Base-by-base conservation (phyloP, 192 early-diverging fungal genomes). In the Coemansia sp. region DNA sequence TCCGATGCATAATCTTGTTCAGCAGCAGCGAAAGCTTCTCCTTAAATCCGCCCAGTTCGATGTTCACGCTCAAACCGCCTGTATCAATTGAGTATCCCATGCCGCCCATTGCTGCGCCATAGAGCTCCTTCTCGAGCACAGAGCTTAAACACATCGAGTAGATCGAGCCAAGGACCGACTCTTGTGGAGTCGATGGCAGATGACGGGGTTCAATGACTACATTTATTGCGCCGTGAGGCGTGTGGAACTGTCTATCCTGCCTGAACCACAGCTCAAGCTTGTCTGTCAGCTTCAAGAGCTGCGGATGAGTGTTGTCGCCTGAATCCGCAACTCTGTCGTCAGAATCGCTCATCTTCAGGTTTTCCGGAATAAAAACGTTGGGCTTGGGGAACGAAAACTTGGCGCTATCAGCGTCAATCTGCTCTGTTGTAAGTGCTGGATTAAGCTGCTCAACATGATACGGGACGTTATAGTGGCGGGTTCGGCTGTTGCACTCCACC, bases 211-310 rank as follows among this genome's bases (percentile, higher is more conserved):
- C 49, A 52, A 87, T 86, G 48, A 77, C 65, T 33, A 95, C 83
- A 66, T 82, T 84, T 34, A 91, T 80, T 48, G 85, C 85, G 16
- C 90, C 92, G 61, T 90, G 90, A 20, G 96, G 96, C 7, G 91
- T 84, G 84, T 86, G 89, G 63, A 94, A 98, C 1, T 82, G 91
- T 63, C 94, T 90, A 71, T 96, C 95, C 61, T 91, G 89, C 72
- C 95, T 95, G 66, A 93, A 87, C 96, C 96, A 98, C 60, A 95
- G 59, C 7, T 93, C 86, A 31, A 56, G 26, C 8, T 7, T 43
- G 28, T 77, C 63, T 0, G 26, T 67, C 37, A 30, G 46, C 26
- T 37, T 48, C 16, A 77, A 46, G 21, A 71, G 57, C 26, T 37
- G 40, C 16, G 67, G 75, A 29, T 26, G 21, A 16, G 40, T 4